A percentile compares a stretch with the other conserved stretches of the same genome.
These are phyloP conservation scores for Cucurbita moschata DNA, from an alignment of 306 rosid genomes.

Conservation along the genomic window DNA sequence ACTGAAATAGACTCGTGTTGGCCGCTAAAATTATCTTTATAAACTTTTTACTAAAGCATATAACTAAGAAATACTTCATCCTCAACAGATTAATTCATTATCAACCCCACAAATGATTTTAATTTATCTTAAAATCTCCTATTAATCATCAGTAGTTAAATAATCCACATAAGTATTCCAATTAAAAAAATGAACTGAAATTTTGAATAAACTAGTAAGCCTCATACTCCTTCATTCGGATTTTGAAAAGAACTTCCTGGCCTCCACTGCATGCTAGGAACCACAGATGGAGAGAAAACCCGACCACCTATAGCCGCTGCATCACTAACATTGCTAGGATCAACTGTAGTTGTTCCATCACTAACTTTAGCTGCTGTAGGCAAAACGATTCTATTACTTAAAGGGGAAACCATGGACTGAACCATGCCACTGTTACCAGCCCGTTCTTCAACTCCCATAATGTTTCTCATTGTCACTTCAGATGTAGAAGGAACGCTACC, in stretches of 20 bases:
- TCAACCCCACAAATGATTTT: neutral
- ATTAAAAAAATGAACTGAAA: neutral
- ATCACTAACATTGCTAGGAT: conserved; percentile 49
- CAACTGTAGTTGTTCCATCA: conserved; percentile 55
- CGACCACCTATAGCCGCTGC: conserved; percentile 54
- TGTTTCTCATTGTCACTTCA: conserved; percentile 63
- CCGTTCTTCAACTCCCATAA: conserved; percentile 72
- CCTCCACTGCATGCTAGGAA: conserved; percentile 93
- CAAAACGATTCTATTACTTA: conserved; percentile 47
- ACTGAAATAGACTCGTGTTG: neutral
- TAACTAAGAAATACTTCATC: neutral
- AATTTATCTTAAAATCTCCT: neutral
- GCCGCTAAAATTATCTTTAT: neutral
- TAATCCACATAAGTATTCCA: neutral
- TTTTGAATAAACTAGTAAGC: neutral
- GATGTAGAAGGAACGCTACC: conserved; percentile 54
- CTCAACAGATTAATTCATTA: neutral
- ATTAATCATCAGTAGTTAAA: neutral
- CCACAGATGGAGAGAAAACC: conserved; percentile 68
- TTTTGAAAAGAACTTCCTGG: conserved; percentile 81
- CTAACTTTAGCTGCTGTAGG: conserved; percentile 55
- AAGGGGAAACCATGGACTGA: conserved; percentile 64
- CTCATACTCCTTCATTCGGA: conserved; percentile 56
- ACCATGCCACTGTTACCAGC: conserved; percentile 62
- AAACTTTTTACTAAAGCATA: neutral